Evolutionary conservation across 306 rosid genomes (phyloP), one percentile per base, ranked within the genome.

Genomic region (Fagus crenata): DNA sequence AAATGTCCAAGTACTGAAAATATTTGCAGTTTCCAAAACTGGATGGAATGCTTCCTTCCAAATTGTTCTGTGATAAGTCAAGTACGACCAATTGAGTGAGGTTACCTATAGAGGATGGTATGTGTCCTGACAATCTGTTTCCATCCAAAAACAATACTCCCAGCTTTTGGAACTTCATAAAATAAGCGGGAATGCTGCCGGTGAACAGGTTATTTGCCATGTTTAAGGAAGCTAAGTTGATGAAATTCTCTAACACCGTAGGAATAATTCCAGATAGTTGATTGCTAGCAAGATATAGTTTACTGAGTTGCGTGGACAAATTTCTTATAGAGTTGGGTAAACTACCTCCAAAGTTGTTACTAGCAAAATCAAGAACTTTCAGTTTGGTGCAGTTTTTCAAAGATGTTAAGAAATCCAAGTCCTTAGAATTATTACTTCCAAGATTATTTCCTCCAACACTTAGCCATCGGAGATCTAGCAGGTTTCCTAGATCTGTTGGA

Each of bases 301-400:
- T 0, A 5, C 0, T 56, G 2, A 88, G 73, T 17, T 77, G 72
- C 69, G 11, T 70, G 28, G 92, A 79, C 13, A 88, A 79, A 53
- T 88, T 85, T 40, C 74, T 83, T 9, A 79, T 9, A 1, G 67
- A 53, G 0, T 67, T 42, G 2, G 88, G 86, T 14, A 88, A 74
- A 40, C 6, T 59, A 36, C 87, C 89, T 67, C 86, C 85, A 67
- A 88, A 88, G 2, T 77, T 81, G 63, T 88, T 85, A 0, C 0
- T 0, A 2, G 53, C 1, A 1, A 88, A 37, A 41, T 6, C 15
- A 0, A 88, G 4, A 0, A 0, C 0, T n/a, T 49, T 0, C 70
- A 85, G 33, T 18, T 33, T 28, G 74, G 80, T 88, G 55, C 82
- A 74, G 3, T 85, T 81, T 54, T 33, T 12, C 77, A 88, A 54